Base-by-base conservation (phyloP, 106 monocot species). In the Dendrobium huoshanense region DNA sequence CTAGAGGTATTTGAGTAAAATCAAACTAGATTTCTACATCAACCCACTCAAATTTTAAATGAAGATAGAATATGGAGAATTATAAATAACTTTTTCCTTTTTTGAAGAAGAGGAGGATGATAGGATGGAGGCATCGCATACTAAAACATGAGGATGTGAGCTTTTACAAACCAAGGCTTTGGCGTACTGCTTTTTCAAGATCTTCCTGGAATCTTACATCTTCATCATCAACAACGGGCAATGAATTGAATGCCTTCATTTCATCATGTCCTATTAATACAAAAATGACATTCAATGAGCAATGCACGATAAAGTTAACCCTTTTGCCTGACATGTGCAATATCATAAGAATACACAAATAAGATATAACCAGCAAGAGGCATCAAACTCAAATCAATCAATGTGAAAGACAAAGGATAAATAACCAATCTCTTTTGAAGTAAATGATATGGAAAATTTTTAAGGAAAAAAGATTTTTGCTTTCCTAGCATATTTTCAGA, bases 191-290 rank as follows among this genome's bases (percentile, higher is more conserved):
- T 74, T 81, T 85, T 49, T 85, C 70, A 10, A 91, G 81, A 68
- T 91, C 91, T 47, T 79, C 84, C 84, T 91, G 91, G 48, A 88
- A 91, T 43, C 82, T 82, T 81, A 86, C 84, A 43, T 91, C 91
- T n/a, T 84, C 87, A 81, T 87, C 81, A n/a, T 91, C 85, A 29
- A 79, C 88, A 67, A 33, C 79, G 54, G 78, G 72, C 78, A 86
- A 75, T 29, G 67, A 77, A 10, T 64, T 56, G 13, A 80, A 79
- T 65, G 58, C 59, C 76, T 82, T 81, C 22, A 44, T 78, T 73
- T 82, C 91, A 77, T 43, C 73, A 49, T 77, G 75, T 82, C 64
- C 91, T 91, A 79, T 16, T 51, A 51, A 76, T 25, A 76, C 13
- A 76, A 76, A 61, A 61, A 27, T 7, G 41, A 29, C 11, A 76